Evolutionary conservation across 2,329 filamentous ascomycete species (phyloP).

Genomic region (Colletotrichum filicis): DNA sequence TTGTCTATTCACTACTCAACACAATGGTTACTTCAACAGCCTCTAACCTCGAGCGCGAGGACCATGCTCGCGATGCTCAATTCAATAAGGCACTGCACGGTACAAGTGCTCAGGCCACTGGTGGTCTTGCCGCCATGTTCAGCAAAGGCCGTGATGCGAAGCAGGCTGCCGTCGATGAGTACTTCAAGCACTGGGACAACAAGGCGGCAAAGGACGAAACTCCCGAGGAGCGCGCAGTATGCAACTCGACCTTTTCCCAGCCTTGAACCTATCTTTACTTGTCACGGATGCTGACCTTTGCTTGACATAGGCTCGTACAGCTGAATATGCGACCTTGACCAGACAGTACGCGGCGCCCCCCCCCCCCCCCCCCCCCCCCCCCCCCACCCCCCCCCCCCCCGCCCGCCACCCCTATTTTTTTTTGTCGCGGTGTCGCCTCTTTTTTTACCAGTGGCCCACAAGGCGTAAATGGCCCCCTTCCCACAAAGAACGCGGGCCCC

Average conservation of each 20-base stretch:
- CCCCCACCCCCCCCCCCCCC: too few species aligned
- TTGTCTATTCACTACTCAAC: constrained; percentile 40
- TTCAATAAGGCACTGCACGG: constrained; percentile 93
- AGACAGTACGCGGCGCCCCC: constrained; percentile 72
- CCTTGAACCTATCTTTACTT: background rate
- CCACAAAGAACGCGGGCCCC: constrained; percentile 51
- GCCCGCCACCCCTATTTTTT: too few species aligned
- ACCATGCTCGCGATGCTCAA: constrained; percentile 85
- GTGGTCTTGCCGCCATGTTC: constrained; percentile 84
- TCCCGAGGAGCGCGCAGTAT: constrained; percentile 74
- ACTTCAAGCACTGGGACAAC: constrained; percentile 93
- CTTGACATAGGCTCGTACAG: constrained; percentile 70
- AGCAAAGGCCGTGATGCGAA: constrained; percentile 79
- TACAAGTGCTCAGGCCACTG: constrained; percentile 72
- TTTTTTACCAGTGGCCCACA: too few species aligned
- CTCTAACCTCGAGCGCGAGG: constrained; percentile 77
- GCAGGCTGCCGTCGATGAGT: constrained; percentile 82
- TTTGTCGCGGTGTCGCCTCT: too few species aligned
- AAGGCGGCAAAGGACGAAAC: constrained; percentile 81
- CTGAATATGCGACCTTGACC: constrained; percentile 88
- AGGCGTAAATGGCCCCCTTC: too few species aligned
- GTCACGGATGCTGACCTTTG: constrained; percentile 6
- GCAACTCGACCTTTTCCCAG: constrained; percentile 37
- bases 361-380: background rate
- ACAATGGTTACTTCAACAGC: constrained; percentile 56